Base-by-base conservation (phyloP, 257 asterid genomes). In the Solanum chiquidenum region DNA sequence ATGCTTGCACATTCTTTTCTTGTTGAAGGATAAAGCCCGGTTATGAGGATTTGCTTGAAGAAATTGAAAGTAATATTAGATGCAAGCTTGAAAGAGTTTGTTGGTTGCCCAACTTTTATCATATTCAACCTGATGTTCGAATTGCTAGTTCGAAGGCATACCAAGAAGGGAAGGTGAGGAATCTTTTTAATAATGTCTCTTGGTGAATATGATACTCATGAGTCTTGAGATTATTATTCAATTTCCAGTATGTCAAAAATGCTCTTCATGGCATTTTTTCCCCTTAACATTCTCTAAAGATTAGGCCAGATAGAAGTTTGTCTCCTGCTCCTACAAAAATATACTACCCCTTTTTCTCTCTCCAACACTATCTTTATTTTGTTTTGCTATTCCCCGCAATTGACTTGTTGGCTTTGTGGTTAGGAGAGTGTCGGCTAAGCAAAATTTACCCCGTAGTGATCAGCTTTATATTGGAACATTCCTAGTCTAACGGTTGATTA, bases 91-190 rank as follows among this genome's bases (percentile, higher is more conserved):
- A 92, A 86, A 91, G 89, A 71, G 91, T 95, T 49, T 66, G 84
- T 52, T 97, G 99, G 99, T 88, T 97, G 89, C 99, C 95, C 73
- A 89, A 92, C 88, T 95, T 97, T 91, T 95, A 92, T 87, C 86
- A 86, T 91, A 96, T 97, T 40, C 95, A 94, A 16, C 94, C 93
- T 34, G 94, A 95, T 75, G 88, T 93, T 87, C 94, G 94, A 60
- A 94, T 97, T 82, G 99, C 98, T 44, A 88, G 93, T 91, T 93
- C 97, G 3, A 93, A 93, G 89, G 94, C 95, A 5, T 97, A 95
- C 92, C 94, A 91, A 87, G 91, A 94, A 89, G 99, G 98, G 90
- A 94, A 93, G 98, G 99, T 96, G 89, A 88, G 66, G 12, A 62
- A 18, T 33, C 29, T 40, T 13, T n/a, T 73, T 62, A 23, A 72